phyloP scores from a whole-genome alignment of 148 eudicot species.

The Rhododendron kiyosumense region DNA sequence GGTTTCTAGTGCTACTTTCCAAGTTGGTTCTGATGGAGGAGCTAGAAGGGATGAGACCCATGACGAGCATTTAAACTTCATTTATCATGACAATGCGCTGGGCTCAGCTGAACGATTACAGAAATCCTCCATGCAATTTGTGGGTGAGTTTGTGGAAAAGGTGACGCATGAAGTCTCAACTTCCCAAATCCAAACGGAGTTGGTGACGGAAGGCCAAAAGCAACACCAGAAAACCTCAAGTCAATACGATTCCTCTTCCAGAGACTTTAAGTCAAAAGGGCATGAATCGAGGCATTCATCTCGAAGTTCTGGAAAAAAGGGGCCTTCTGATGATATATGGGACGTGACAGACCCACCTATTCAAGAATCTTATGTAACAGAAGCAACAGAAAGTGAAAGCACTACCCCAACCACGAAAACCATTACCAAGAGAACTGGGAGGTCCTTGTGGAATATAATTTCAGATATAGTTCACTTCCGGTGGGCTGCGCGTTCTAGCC shows the following conservation, averaged over 20 bases:
- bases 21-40: constrained; percentile 22
- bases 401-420: constrained; percentile 21
- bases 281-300: constrained; percentile 41
- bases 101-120: constrained; percentile 59
- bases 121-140: constrained; percentile 46
- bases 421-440: constrained; percentile 57
- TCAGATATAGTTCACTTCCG: constrained; percentile 49
- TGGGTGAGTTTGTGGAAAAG: constrained; percentile 54
- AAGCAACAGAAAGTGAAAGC: constrained; percentile 28
- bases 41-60: constrained; percentile 13
- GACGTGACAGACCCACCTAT: constrained; percentile 43
- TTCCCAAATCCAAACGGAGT: constrained; percentile 30
- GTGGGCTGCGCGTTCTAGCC: constrained; percentile 51
- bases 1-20: background rate
- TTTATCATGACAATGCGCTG: constrained; percentile 40
- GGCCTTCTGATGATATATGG: constrained; percentile 65
- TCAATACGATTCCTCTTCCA: constrained; percentile 28
- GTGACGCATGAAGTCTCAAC: constrained; percentile 51
- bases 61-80: constrained; percentile 18
- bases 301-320: constrained; percentile 39
- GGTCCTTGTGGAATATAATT: constrained; percentile 65
- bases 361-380: constrained; percentile 29
- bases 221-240: constrained; percentile 14
- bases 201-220: constrained; percentile 22
- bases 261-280: constrained; percentile 25